Evolutionary conservation across 768 basidiomycete genomes (phyloP), one percentile per base, ranked within the genome.

Genomic region (Lactarius akahatsu): DNA sequence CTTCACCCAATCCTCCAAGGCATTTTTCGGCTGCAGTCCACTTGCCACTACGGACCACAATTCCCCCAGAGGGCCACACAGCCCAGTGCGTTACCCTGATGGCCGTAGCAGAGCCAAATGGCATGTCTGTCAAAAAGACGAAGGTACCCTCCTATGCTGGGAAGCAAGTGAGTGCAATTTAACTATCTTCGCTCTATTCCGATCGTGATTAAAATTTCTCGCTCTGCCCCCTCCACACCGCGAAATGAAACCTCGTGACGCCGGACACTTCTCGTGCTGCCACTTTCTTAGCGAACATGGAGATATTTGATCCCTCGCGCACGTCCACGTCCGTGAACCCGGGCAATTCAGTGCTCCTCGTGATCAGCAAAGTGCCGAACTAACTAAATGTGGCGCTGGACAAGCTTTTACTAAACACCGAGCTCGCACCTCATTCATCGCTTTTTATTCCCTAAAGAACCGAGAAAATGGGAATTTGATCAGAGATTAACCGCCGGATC

Each of bases 391-490:
- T 71, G 79, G 15, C 40, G 23, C 60, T 69, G 6, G 69, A 38
- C 11, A 11, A 70, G 9, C 74, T 83, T 1, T 74, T 77, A 0
- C 77, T 82, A 5, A 76, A 82, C 63, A 77, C 74, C 1, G 77
- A 80, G 82, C 80, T 1, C 74, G 79, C 56, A 79, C 78, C 30
- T 79, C 79, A 9, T 83, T 83, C 41, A 30, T n/a, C 36, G 36
- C 36, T 13, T 36, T 38, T 38, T 38, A 11, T 11, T 38, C 36
- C 30, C 13, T 30, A 59, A 15, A 0, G 15, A 7, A 0, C 28
- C 36, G 36, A 38, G 34, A 38, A 38, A 38, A 36, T 1, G 40
- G 15, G 16, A 41, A 23, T 18, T n/a, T 26, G 11, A 4, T 7
- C 32, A 69, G 65, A 36, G 82, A 78, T 69, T 83, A 81, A 81